Conservation (phyloP, 768 basidiomycete genomes). For the Tricholoma flavovirens region DNA sequence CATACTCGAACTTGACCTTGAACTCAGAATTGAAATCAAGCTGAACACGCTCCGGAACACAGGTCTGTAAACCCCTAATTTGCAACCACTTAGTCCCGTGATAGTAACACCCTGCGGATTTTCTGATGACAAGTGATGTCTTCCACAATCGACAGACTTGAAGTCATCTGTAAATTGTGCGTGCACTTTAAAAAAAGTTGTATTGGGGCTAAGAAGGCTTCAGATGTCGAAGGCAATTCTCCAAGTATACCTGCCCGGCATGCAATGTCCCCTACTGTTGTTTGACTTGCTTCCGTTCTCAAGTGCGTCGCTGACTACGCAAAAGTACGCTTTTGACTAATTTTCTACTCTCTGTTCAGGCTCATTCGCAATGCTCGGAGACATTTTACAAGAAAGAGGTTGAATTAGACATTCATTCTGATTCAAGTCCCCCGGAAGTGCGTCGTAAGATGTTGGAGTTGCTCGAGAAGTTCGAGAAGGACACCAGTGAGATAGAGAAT, state of each 20-base stretch:
- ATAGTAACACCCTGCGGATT: no score
- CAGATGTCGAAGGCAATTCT: slow-evolving; percentile 71
- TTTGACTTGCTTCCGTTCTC: slow-evolving; percentile 69
- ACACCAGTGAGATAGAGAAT: slow-evolving; percentile 36
- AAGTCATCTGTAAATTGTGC: slow-evolving; percentile 42
- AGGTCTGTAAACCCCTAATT: no score
- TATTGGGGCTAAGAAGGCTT: background rate
- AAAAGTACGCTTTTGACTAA: slow-evolving; percentile 3
- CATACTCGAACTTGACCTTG: no score
- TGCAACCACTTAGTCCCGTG: no score
- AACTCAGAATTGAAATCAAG: no score
- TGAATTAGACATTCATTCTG: slow-evolving; percentile 52
- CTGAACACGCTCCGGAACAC: no score
- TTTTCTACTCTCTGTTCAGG: slow-evolving; percentile 22
- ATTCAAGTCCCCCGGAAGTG: slow-evolving; percentile 52
- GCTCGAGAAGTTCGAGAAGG: slow-evolving; percentile 68
- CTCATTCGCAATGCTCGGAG: slow-evolving; percentile 75
- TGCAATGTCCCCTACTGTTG: slow-evolving; percentile 84
- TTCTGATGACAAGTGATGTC: no score
- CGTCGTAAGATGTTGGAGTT: slow-evolving; percentile 62
- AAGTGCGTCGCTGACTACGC: slow-evolving; percentile 35
- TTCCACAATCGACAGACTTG: slow-evolving; percentile 17
- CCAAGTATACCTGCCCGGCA: slow-evolving; percentile 75
- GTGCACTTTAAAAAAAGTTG: slow-evolving; percentile 13
- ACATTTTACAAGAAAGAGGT: slow-evolving; percentile 75